Base-by-base conservation (phyloP, 371 early-diverging fungal genomes). In the Mortierella sp. region DNA sequence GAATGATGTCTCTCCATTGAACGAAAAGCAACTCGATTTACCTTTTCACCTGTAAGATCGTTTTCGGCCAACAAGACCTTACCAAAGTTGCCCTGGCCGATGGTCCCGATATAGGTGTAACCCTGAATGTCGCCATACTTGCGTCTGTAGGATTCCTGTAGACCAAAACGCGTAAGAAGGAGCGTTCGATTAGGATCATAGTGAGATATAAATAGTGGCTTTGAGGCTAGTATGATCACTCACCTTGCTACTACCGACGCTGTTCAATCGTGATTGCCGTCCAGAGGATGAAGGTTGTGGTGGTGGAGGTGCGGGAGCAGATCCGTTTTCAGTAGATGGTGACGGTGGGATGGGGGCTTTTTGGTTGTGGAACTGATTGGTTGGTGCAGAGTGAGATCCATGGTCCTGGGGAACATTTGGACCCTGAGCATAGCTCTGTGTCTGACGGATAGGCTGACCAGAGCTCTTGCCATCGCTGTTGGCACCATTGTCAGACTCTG, bases 41-140 rank as follows among this genome's bases (percentile, higher is more conserved):
- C 94, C 78, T 89, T 85, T 45, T 90, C 83, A 17, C 85, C 84
- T 19, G 86, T 87, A 7, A 63, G 49, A 47, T 74, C 63, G 71
- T 92, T 82, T 68, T 88, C 80, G 17, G 88, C 93, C 28, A 93
- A 72, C 54, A 92, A 89, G 9, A 95, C 96, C 71, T 93, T 92
- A 48, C 93, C 92, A 80, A 92, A 94, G 37, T 92, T 94, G 8
- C 96, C 96, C 63, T 89, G 87, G 8, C 95, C 96, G 39, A 95
- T 76, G 21, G 86, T 86, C 44, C 85, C 79, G 22, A 88, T 67
- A 40, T 74, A 74, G 1, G 68, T 67, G 40, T 60, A 85, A n/a
- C 57, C 78, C 41, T 67, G 74, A 5, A 74, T 59, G 9, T 74
- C 68, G n/a, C 74, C 74, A 51, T 74, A 74, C 57, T 74, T 74